Conservation (phyloP, 1,139 yeast species). For the Nadsonia starkeyi-henricii region DNA sequence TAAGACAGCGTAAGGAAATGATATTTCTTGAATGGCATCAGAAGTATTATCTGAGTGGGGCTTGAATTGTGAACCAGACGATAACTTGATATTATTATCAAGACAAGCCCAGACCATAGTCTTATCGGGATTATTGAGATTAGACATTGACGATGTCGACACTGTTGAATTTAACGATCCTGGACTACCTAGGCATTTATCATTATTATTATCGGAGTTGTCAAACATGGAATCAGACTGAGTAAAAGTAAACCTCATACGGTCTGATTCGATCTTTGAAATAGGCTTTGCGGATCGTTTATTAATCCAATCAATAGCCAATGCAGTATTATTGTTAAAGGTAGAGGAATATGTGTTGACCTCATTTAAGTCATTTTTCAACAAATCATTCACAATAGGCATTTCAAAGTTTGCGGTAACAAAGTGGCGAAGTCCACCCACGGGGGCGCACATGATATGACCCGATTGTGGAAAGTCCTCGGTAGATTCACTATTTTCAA, state of each 20-base stretch:
- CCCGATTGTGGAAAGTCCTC: conserved; percentile 1
- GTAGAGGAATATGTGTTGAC: conserved; percentile 9
- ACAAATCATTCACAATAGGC: conserved; percentile 19
- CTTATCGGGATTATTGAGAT: conserved; percentile 7
- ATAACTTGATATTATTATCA: conserved; percentile 28
- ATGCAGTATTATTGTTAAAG: conserved; percentile 18
- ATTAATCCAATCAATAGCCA: conserved; percentile 27
- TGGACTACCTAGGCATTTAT: no score
- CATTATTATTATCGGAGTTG: conserved; percentile 7
- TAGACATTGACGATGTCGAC: conserved; percentile 3
- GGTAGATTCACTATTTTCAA: conserved; percentile 8
- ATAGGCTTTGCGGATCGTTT: conserved; percentile 19
- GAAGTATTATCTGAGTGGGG: conserved; percentile 17
- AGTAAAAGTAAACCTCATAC: conserved; percentile 19
- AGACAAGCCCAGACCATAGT: conserved; percentile 32
- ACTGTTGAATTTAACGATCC: conserved; percentile 2
- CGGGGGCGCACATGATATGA: conserved; percentile 30
- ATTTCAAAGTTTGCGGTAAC: conserved; percentile 25
- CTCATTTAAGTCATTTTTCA: conserved; percentile 13
- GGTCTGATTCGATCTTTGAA: conserved; percentile 15
- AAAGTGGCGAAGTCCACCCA: conserved; percentile 39
- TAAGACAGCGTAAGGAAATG: conserved; percentile 35
- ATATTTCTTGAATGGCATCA: conserved; percentile 8
- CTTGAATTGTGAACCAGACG: conserved; percentile 2
- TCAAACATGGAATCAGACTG: conserved; percentile 8